Evolutionary conservation across 2,329 filamentous ascomycete genomes (phyloP).

Genomic region (Trichophyton mentagrophytes): DNA sequence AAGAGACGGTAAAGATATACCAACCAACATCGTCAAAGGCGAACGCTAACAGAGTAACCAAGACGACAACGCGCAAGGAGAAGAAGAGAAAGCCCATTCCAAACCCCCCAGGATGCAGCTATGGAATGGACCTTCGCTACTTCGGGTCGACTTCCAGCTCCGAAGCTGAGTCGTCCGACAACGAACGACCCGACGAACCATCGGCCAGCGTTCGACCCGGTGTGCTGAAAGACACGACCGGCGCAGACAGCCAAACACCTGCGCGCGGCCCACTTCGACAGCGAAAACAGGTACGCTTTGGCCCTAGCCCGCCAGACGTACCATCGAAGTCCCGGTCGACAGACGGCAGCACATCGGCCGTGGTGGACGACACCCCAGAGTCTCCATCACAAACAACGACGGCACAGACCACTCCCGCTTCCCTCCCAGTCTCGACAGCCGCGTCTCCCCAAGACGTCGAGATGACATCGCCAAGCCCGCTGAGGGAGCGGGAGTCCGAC

Average conservation of each 20-base stretch:
- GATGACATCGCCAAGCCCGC: conserved; percentile 4
- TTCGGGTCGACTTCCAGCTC: conserved; percentile 25
- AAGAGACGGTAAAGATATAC: background rate
- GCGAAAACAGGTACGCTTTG: conserved; percentile 25
- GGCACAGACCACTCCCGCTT: background rate
- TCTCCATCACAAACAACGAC: background rate
- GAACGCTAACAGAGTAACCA: background rate
- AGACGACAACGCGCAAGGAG: background rate
- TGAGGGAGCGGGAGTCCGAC: background rate
- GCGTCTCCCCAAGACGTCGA: conserved; percentile 1
- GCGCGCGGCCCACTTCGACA: conserved; percentile 9
- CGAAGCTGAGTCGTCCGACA: conserved; percentile 18
- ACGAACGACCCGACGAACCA: conserved; percentile 4
- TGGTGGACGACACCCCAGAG: background rate
- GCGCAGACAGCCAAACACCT: background rate
- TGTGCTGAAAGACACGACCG: background rate
- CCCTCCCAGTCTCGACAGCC: background rate
- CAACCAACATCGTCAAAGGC: background rate
- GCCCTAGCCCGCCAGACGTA: conserved; percentile 23
- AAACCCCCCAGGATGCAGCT: conserved; percentile 29
- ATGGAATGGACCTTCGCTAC: conserved; percentile 30
- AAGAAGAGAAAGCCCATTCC: conserved; percentile 20
- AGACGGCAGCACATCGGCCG: background rate
- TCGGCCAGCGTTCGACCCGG: background rate
- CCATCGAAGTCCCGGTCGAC: conserved; percentile 18